These are phyloP conservation scores for Breviolum minutum DNA, from an alignment of 73 alveolate genomes.

Conservation along the genomic window DNA sequence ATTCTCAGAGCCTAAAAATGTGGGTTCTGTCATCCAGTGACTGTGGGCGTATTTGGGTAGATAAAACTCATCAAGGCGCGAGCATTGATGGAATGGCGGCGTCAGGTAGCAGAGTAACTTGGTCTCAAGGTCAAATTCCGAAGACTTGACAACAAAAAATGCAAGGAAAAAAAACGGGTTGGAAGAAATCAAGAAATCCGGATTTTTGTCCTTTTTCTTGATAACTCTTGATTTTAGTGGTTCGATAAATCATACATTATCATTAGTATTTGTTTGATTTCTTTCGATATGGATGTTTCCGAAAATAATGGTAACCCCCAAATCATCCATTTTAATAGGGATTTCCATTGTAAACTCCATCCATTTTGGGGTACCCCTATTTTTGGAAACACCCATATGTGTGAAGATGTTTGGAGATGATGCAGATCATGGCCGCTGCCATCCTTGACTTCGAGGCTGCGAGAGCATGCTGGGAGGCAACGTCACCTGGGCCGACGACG, in stretches of 20 bases:
- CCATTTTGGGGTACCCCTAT: too few species aligned
- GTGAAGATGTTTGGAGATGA: too few species aligned
- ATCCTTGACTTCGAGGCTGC: not conserved
- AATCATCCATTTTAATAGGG: too few species aligned
- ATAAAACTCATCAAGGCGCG: not conserved
- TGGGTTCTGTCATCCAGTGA: too few species aligned
- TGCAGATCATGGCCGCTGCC: not conserved
- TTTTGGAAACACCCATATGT: too few species aligned
- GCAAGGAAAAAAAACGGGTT: not conserved
- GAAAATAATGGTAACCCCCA: too few species aligned
- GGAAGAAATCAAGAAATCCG: not conserved
- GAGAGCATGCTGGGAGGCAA: not conserved
- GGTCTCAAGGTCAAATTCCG: not conserved
- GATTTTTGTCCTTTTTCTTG: too few species aligned
- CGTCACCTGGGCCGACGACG: constrained; percentile 40
- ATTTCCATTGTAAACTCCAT: too few species aligned
- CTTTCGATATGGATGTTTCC: not conserved
- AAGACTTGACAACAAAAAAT: too few species aligned
- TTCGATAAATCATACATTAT: not conserved
- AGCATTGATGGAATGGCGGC: constrained; percentile 49
- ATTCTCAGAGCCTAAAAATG: too few species aligned
- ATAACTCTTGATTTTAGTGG: not conserved
- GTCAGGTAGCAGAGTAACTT: not conserved
- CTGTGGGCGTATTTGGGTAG: not conserved
- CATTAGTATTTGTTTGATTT: not conserved